These are phyloP conservation scores for Aspergillus sp. DNA, from an alignment of 2,329 filamentous ascomycete species.

Conservation along the genomic window DNA sequence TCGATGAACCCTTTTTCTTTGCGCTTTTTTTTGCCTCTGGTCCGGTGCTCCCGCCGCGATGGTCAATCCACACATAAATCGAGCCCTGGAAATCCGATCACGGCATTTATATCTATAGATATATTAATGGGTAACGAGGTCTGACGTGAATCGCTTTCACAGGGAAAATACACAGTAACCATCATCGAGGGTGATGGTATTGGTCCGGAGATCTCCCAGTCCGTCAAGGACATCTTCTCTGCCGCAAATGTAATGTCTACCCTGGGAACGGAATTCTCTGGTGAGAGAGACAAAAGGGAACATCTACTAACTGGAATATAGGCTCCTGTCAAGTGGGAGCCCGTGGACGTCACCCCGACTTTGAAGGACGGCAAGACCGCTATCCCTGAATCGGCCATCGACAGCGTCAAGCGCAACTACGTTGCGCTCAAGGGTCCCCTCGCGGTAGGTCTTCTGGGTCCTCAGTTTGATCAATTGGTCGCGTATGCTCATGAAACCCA, in stretches of 20 bases:
- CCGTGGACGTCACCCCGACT: slow-evolving; percentile 88
- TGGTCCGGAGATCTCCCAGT: slow-evolving; percentile 93
- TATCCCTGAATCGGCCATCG: slow-evolving; percentile 86
- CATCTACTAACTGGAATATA: slow-evolving; percentile 36
- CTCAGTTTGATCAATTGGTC: neutral
- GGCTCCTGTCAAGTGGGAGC: slow-evolving; percentile 93
- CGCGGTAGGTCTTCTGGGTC: slow-evolving; percentile 55
- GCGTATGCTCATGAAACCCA: slow-evolving; percentile 18
- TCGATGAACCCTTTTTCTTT: slow-evolving; percentile 9
- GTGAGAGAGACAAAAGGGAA: slow-evolving; percentile 2
- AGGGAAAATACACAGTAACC: slow-evolving; percentile 94
- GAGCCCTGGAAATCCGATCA: neutral
- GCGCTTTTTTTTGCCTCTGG: slow-evolving; percentile 16
- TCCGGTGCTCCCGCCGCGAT: slow-evolving; percentile 19
- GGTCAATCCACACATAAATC: neutral
- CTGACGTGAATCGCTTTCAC: slow-evolving; percentile 12
- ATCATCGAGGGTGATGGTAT: slow-evolving; percentile 99
- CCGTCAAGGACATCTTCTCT: slow-evolving; percentile 96
- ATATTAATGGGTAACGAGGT: neutral
- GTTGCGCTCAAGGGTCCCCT: slow-evolving; percentile 97
- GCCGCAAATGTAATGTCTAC: slow-evolving; percentile 66
- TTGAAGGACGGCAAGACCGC: slow-evolving; percentile 92
- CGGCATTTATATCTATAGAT: neutral
- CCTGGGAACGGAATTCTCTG: neutral
- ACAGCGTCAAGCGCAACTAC: slow-evolving; percentile 90